Conservation (phyloP, 2,329 filamentous ascomycete species). For the Aspergillus fumigatiaffinis region DNA sequence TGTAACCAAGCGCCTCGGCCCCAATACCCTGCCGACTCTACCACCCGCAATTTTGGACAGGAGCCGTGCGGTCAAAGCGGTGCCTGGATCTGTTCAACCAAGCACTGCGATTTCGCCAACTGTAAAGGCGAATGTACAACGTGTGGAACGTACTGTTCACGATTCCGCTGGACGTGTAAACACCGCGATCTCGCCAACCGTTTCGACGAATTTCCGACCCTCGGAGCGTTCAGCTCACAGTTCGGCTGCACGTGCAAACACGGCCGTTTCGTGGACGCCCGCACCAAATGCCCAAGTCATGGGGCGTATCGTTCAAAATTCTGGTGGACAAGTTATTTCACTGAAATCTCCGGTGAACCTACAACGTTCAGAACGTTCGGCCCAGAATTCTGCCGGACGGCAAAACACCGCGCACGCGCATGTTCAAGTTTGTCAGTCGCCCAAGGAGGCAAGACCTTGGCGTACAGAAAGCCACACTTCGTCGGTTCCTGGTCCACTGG, state of each 20-base stretch:
- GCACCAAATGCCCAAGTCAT: not conserved
- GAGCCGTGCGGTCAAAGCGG: not conserved
- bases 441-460: not conserved
- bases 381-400: not conserved
- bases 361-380: not conserved
- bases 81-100: not conserved
- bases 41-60: not conserved
- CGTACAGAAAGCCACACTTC: not conserved
- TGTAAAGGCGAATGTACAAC: not conserved
- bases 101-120: not conserved
- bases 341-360: not conserved
- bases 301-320: not conserved
- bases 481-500: not conserved
- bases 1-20: not conserved
- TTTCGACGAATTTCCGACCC: not conserved
- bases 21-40: not conserved
- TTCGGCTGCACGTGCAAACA: not conserved
- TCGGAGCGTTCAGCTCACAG: not conserved
- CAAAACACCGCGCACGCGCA: not conserved
- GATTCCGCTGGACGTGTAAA: not conserved
- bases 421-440: not conserved
- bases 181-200: not conserved
- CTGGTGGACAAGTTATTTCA: not conserved
- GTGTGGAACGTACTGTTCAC: not conserved
- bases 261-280: not conserved